A percentile compares a stretch with the other conserved stretches of the same genome.
Conservation (phyloP, 2,329 filamentous ascomycete genomes). For the Pseudogymnoascus sp. region DNA sequence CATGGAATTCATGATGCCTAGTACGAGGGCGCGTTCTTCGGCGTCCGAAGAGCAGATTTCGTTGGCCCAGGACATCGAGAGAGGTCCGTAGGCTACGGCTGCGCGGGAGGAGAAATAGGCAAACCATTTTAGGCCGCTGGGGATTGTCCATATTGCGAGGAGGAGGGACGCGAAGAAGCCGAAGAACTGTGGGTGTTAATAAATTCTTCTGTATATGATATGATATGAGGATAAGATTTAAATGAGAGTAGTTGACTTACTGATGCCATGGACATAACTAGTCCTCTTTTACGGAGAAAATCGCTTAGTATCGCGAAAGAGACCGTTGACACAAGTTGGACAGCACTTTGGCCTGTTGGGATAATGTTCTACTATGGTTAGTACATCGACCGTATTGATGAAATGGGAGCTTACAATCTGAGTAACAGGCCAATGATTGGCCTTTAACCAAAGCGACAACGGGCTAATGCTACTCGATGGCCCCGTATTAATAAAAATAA, state of each 20-base stretch:
- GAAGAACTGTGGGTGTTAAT: constrained; percentile 23
- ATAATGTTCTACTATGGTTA: constrained; percentile 35
- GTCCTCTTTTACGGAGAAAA: constrained; percentile 30
- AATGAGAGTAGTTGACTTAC: constrained; percentile 13
- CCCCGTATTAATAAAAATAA: constrained; percentile 33
- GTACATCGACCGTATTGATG: not conserved
- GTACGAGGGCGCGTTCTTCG: constrained; percentile 42
- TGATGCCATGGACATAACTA: constrained; percentile 29
- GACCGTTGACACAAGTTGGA: constrained; percentile 47
- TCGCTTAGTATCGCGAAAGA: constrained; percentile 48
- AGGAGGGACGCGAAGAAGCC: constrained; percentile 30
- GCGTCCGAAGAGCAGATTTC: constrained; percentile 39
- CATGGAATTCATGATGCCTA: constrained; percentile 41
- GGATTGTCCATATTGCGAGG: constrained; percentile 31
- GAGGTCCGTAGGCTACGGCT: constrained; percentile 33
- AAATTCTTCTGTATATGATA: not conserved
- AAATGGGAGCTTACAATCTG: constrained; percentile 34
- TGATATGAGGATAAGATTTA: not conserved
- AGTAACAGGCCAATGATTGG: constrained; percentile 36
- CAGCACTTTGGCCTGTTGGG: constrained; percentile 40
- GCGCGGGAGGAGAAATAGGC: constrained; percentile 31
- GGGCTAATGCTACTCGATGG: constrained; percentile 31
- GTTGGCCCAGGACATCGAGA: constrained; percentile 43
- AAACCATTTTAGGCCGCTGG: constrained; percentile 23
- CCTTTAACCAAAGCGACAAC: constrained; percentile 36